These are phyloP conservation scores for Tritrichomonas musculus DNA, from an alignment of 208 protist species.

Conservation along the genomic window DNA sequence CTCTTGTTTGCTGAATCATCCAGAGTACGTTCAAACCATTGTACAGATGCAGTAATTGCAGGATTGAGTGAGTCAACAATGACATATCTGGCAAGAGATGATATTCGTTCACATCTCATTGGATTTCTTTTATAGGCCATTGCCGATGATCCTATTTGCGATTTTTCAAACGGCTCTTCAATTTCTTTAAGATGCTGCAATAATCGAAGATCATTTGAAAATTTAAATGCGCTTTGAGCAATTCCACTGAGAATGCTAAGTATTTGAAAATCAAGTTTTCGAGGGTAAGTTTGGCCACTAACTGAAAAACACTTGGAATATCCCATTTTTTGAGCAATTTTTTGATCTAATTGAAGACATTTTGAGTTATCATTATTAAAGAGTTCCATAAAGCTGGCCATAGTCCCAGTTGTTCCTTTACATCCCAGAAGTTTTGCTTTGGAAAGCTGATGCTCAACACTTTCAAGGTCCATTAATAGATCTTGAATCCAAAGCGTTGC, in stretches of 20 bases:
- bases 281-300: slow-evolving; percentile 60
- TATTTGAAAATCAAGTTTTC: slow-evolving; percentile 50
- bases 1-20: slow-evolving; percentile 54
- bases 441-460: slow-evolving; percentile 37
- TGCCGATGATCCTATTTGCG: slow-evolving; percentile 59
- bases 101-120: slow-evolving; percentile 61
- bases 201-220: slow-evolving; percentile 59
- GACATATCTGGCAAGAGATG: slow-evolving; percentile 51
- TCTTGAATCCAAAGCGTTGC: slow-evolving; percentile 49
- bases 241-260: slow-evolving; percentile 43
- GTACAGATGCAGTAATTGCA: slow-evolving; percentile 43
- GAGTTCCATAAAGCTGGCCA: slow-evolving; percentile 52
- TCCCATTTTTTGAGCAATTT: not conserved
- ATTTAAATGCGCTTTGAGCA: slow-evolving; percentile 52
- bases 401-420: slow-evolving; percentile 57
- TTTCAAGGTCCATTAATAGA: slow-evolving; percentile 49
- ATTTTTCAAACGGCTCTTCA: slow-evolving; percentile 49
- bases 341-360: too few relatives aligned
- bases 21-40: slow-evolving; percentile 63
- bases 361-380: slow-evolving; percentile 50
- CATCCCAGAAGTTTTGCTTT: slow-evolving; percentile 32
- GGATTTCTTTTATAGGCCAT: slow-evolving; percentile 66
- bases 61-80: slow-evolving; percentile 3
- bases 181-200: slow-evolving; percentile 58
- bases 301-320: slow-evolving; percentile 40